These are phyloP conservation scores for Polychaeton citri DNA, from an alignment of 2,329 filamentous ascomycete species.

Conservation along the genomic window DNA sequence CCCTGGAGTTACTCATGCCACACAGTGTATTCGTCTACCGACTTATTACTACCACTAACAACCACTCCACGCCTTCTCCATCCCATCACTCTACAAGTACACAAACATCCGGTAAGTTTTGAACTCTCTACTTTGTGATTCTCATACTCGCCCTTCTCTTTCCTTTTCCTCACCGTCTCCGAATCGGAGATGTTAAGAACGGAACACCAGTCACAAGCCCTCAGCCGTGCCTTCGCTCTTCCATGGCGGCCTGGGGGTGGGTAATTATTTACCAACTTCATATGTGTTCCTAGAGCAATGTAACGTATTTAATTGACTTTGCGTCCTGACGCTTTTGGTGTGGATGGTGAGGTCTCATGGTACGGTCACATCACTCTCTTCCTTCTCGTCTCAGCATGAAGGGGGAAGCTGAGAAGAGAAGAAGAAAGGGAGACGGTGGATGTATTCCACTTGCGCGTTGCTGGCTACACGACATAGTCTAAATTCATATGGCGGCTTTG, in stretches of 20 bases:
- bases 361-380: conserved; percentile 5
- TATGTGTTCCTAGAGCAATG: conserved; percentile 7
- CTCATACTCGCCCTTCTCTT: too few species aligned
- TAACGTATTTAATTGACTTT: conserved; percentile 6
- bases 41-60: not conserved
- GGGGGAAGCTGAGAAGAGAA: too few species aligned
- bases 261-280: conserved; percentile 2
- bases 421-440: too few species aligned
- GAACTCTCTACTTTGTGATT: too few species aligned
- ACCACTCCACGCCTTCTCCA: not conserved
- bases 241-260: conserved; percentile 1
- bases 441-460: too few species aligned
- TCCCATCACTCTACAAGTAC: not conserved
- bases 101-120: too few species aligned
- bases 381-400: not conserved
- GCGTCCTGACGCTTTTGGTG: conserved; percentile 1
- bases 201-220: conserved; percentile 7
- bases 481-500: too few species aligned
- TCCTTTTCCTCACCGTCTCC: not conserved
- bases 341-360: conserved; percentile 6
- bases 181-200: not conserved
- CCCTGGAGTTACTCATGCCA: not conserved
- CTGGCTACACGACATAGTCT: too few species aligned
- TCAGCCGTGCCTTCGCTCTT: not conserved
- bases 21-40: not conserved